phyloP scores from a whole-genome alignment of 2,329 filamentous ascomycete genomes.

The Sodiomyces alkalinus region DNA sequence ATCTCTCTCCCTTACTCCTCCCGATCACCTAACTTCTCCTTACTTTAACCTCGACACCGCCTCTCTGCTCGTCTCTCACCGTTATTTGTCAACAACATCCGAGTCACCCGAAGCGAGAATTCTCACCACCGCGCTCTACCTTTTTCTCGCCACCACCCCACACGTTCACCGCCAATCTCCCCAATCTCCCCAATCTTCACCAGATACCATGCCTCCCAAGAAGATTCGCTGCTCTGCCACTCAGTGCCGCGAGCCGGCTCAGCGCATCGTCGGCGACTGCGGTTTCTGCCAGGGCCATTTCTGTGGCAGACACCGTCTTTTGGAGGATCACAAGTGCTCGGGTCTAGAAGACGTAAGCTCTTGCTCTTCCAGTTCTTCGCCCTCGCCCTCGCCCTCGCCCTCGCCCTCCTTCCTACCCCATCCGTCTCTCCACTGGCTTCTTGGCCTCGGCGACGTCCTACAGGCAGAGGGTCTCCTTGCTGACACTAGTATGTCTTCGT shows the following conservation, averaged over 20 bases:
- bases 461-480: conserved; percentile 17
- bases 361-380: too few relatives aligned
- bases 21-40: background rate
- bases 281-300: conserved; percentile 88
- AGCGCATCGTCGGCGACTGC: conserved; percentile 92
- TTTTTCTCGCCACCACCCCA: conserved; percentile 2
- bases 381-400: conserved; percentile 9
- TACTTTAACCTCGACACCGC: background rate
- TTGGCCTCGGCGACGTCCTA: conserved; percentile 22
- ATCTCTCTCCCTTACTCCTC: background rate
- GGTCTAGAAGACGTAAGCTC: conserved; percentile 71
- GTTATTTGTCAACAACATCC: background rate
- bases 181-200: conserved; percentile 2
- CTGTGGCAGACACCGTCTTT: conserved; percentile 84
- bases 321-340: conserved; percentile 88
- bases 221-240: conserved; percentile 79
- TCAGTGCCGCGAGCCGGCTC: conserved; percentile 73
- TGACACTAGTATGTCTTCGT: conserved; percentile 18
- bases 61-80: conserved; percentile 1
- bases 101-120: too few relatives aligned
- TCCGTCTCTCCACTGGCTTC: too few relatives aligned
- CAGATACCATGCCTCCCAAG: conserved; percentile 46
- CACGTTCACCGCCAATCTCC: background rate
- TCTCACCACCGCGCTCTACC: conserved; percentile 1
- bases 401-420: too few relatives aligned